Conservation (phyloP, 129 eudicot species). For the Chrysanthemum lavandulifolium region DNA sequence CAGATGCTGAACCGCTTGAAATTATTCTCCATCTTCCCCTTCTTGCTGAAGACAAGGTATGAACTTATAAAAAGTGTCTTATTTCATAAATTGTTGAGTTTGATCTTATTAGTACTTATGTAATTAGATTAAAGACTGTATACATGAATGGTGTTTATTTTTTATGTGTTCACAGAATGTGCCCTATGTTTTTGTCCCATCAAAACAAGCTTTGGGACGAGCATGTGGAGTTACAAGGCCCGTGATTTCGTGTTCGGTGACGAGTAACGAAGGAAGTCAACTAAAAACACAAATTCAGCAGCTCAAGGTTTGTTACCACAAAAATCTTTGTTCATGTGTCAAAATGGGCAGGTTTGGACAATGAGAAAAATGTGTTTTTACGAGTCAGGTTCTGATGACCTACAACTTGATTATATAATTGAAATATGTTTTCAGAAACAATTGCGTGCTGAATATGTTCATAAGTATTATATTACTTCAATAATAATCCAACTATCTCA, state of each 20-base stretch:
- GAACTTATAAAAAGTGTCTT: not conserved
- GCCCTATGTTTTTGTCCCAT: conserved; percentile 74
- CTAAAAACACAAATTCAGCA: conserved; percentile 21
- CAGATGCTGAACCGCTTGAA: conserved; percentile 23
- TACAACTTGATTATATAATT: no score
- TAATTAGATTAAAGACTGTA: no score
- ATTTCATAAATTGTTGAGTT: not conserved
- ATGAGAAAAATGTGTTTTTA: no score
- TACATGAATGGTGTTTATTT: not conserved
- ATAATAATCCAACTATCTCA: no score
- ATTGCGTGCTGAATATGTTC: no score
- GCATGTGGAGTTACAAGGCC: conserved; percentile 34
- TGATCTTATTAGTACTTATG: not conserved
- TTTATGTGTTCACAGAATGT: conserved; percentile 43
- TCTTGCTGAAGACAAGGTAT: conserved; percentile 28
- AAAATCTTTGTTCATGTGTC: not conserved
- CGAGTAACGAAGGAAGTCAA: conserved; percentile 25
- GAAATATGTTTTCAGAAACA: no score
- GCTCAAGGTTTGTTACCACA: conserved; percentile 22
- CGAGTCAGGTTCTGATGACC: no score
- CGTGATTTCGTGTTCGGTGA: conserved; percentile 23
- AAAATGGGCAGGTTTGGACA: no score
- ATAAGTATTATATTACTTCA: no score
- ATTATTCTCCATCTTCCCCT: conserved; percentile 21
- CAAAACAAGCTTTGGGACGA: conserved; percentile 61